Percentiles rank a stretch among this genome's conserved stretches.
These are phyloP conservation scores for Zygoascus biomembranicola DNA, from an alignment of 805 yeast genomes.

Conservation along the genomic window DNA sequence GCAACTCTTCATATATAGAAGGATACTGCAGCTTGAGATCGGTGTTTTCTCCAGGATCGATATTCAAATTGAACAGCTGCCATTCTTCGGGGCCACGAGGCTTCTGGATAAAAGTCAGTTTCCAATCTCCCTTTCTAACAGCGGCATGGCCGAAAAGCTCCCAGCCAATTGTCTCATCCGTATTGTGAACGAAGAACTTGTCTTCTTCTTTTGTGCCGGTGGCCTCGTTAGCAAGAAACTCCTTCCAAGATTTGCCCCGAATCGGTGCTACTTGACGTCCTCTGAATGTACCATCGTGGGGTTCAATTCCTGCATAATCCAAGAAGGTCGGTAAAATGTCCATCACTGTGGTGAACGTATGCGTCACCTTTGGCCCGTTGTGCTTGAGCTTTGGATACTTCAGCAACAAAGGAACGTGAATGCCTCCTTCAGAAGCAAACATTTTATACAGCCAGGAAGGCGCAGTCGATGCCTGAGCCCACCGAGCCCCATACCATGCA, in stretches of 20 bases:
- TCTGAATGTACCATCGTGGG: slow-evolving; percentile 23
- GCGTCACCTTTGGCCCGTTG: slow-evolving; percentile 17
- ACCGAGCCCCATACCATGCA: slow-evolving; percentile 45
- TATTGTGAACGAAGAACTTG: not conserved
- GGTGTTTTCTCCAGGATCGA: slow-evolving; percentile 45
- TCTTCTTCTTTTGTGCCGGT: slow-evolving; percentile 35
- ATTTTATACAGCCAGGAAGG: slow-evolving; percentile 46
- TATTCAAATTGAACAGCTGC: slow-evolving; percentile 32
- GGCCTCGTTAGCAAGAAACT: slow-evolving; percentile 26
- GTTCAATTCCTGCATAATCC: slow-evolving; percentile 37
- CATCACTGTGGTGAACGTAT: slow-evolving; percentile 48
- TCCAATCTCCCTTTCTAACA: slow-evolving; percentile 41
- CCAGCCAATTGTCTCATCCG: slow-evolving; percentile 35
- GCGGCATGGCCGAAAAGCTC: slow-evolving; percentile 52
- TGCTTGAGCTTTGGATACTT: slow-evolving; percentile 33
- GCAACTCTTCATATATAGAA: slow-evolving; percentile 34
- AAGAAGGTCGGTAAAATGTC: slow-evolving; percentile 51
- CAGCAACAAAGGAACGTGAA: slow-evolving; percentile 46
- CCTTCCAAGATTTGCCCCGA: slow-evolving; percentile 40
- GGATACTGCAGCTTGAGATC: slow-evolving; percentile 35
- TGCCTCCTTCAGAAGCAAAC: slow-evolving; percentile 56
- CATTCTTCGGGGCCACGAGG: slow-evolving; percentile 42
- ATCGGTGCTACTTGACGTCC: slow-evolving; percentile 39
- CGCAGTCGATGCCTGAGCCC: slow-evolving; percentile 59
- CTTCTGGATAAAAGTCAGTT: slow-evolving; percentile 41